Conservation (phyloP, 2,329 filamentous ascomycete species). For the Beauveria bassiana region DNA sequence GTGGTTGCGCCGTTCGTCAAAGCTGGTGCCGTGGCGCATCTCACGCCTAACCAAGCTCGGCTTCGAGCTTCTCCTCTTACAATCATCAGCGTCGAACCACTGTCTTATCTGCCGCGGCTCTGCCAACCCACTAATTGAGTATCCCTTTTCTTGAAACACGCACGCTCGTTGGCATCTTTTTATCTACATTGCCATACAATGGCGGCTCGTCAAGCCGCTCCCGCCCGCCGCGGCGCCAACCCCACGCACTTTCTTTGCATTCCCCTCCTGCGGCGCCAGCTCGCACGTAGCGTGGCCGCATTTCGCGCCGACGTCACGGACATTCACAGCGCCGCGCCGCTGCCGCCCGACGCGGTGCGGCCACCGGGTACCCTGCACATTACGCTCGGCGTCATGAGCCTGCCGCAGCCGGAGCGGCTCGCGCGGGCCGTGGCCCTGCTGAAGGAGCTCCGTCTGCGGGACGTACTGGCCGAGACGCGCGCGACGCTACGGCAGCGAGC, state of each 20-base stretch:
- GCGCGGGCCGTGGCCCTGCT: slow-evolving; percentile 35
- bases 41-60: too few species aligned
- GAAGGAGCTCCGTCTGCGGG: slow-evolving; percentile 28
- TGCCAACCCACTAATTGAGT: background rate
- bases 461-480: slow-evolving; percentile 28
- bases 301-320: slow-evolving; percentile 54
- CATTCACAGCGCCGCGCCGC: slow-evolving; percentile 30
- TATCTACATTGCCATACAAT: background rate
- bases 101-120: too few species aligned
- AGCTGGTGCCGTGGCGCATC: too few species aligned
- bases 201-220: slow-evolving; percentile 13
- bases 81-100: too few species aligned
- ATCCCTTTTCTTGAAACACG: background rate
- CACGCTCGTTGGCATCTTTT: background rate
- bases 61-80: too few species aligned
- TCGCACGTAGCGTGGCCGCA: slow-evolving; percentile 51
- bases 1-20: too few species aligned
- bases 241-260: slow-evolving; percentile 72
- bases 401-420: slow-evolving; percentile 42
- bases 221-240: slow-evolving; percentile 27
- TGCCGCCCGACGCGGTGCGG: slow-evolving; percentile 62
- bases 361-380: slow-evolving; percentile 77
- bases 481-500: slow-evolving; percentile 9
- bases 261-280: slow-evolving; percentile 60
- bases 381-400: slow-evolving; percentile 79